Evolutionary conservation across 495 filamentous ascomycete species (phyloP), one percentile per base, ranked within the genome.

Genomic region (Aspergillus diversus): DNA sequence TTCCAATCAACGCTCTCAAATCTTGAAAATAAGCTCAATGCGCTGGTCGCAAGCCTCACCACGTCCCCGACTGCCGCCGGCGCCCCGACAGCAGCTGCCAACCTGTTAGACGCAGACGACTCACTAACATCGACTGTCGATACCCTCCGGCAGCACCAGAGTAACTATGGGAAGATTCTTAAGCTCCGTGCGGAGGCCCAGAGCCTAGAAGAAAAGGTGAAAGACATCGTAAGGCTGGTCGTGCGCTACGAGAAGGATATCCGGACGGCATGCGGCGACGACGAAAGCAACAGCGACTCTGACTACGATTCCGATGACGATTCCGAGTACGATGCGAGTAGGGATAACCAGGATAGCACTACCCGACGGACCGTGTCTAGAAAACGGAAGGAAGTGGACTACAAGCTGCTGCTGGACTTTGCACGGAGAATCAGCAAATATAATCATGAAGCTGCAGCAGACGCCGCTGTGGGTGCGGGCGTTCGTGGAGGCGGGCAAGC

Each of bases 381-480:
- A 7, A 57, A 15, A 21, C 60, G 53, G 13, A 76, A 77, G 47
- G 78, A 80, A 52, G 75, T 82, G 6, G 80, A 82, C 27, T 82
- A 81, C 61, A 71, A 69, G 31, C 55, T 80, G 3, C 67, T 82
- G 0, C 65, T 82, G 31, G 76, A 80, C 42, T 82, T 82, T 57
- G 80, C 80, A 15, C 75, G 77, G 16, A 71, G 78, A 21, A 82
- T 82, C 43, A 80, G 78, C 71, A 80, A 80, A 61, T 81, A 81
- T 57, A 82, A 82, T 51, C 72, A 76, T 33, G 71, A 79, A 66
- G 80, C 80, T 3, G 80, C 78, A 46, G 74, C 76, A 9, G 78
- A 82, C 64, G 80, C 75, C n/a, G 74, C 71, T 27, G 69, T 69
- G 11, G 73, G 75, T 8, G 50, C 11, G 1, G 46, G 46, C 46